phyloP scores from a whole-genome alignment of 805 yeast species.

The Spathaspora sp. region DNA sequence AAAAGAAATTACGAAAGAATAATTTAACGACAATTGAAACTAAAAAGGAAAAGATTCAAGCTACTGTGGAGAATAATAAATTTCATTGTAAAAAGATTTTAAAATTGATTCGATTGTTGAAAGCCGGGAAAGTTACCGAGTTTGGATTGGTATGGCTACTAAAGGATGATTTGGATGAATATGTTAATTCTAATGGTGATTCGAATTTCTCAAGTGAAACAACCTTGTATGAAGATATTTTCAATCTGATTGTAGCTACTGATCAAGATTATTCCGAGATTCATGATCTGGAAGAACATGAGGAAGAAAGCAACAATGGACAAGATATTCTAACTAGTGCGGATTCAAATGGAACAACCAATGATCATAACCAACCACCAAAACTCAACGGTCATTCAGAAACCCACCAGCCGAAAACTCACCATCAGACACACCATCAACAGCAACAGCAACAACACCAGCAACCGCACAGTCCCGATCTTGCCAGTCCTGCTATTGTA shows the following conservation, averaged over 20 bases:
- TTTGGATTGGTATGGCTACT: slow-evolving; percentile 30
- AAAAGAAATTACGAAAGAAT: slow-evolving; percentile 37
- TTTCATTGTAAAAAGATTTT: slow-evolving; percentile 36
- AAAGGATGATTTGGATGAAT: slow-evolving; percentile 37
- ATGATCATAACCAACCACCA: neutral
- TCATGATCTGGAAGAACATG: slow-evolving; percentile 5
- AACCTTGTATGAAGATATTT: slow-evolving; percentile 40
- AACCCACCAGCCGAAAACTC: neutral
- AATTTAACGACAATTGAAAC: slow-evolving; percentile 32
- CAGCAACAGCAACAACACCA: neutral
- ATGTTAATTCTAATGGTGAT: slow-evolving; percentile 35
- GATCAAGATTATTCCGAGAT: slow-evolving; percentile 9
- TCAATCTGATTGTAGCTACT: slow-evolving; percentile 10
- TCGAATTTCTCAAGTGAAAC: slow-evolving; percentile 32
- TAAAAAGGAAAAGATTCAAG: slow-evolving; percentile 38
- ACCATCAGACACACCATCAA: neutral
- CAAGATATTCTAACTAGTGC: neutral
- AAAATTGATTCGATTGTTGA: slow-evolving; percentile 26
- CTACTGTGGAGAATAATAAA: slow-evolving; percentile 25
- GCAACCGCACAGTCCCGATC: slow-evolving; percentile 19
- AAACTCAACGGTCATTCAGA: slow-evolving; percentile 4
- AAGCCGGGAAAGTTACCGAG: slow-evolving; percentile 20
- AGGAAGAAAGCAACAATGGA: neutral
- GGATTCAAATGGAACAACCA: neutral
- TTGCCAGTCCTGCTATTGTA: slow-evolving; percentile 36